Evolutionary conservation across 306 rosid genomes (phyloP), one percentile per base, ranked within the genome.

Genomic region (Cucumis cinereus): DNA sequence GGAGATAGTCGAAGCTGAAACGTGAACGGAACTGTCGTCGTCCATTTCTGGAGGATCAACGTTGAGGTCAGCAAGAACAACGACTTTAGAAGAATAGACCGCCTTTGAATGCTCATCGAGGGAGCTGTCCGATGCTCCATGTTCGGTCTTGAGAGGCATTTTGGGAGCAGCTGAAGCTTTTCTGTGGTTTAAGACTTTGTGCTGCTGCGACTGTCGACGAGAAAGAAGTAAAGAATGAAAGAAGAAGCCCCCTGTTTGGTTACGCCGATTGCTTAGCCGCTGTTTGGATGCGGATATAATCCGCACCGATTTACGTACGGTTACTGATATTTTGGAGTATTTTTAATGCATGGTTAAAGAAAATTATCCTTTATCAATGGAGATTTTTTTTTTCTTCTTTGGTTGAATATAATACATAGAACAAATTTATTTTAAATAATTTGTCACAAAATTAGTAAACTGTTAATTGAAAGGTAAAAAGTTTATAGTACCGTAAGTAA

Each of bases 21-120:
- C 23, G 56, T 58, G 88, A 22, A 86, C 26, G 80, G 90, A 84
- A 74, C 74, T 79, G 74, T 78, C 84, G 50, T 80, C 87, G 10
- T 87, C 90, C 26, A 80, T 77, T 82, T 93, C 96, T 7, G 93
- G 92, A 50, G 96, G 97, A 72, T 90, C 93, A 75, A 84, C 83
- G 87, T 91, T 91, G 70, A 91, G 97, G 87, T 93, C 93, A 7
- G 98, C 91, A 58, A 93, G 82, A 75, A 90, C 84, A 68, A 86
- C 85, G 69, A 87, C 53, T 81, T 87, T 90, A 22, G 89, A 70
- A 20, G 81, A 84, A 70, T 57, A 82, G 22, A 57, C 57, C 43
- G 43, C 3, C 82, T 80, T 81, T 49, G 79, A 82, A 77, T 35
- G 80, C 10, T 79, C 83, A 5, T 77, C 81, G 28, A 66, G 67